Base-by-base conservation (phyloP, 2,329 filamentous ascomycete genomes). In the Fusarium sp. region DNA sequence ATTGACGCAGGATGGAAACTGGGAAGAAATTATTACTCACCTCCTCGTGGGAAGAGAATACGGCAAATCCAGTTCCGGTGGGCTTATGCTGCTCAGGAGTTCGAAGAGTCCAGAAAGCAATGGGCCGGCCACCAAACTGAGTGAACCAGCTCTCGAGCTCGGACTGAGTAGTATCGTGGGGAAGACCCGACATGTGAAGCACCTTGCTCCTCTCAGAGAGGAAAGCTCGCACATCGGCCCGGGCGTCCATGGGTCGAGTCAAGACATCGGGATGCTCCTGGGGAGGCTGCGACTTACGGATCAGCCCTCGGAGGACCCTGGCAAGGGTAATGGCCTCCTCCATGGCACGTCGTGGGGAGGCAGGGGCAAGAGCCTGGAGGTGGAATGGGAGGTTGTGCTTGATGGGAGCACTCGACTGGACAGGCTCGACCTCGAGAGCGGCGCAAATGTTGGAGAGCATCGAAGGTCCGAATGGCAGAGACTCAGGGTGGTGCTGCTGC, bases 71-170 rank as follows among this genome's bases (percentile, higher is more conserved):
- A 54, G 95, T 97, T 41, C 96, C 96, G 11, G 96, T 99, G n/a
- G 96, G 96, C 85, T 99, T 99, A 82, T 98, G 96, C 82, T 98
- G 96, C 80, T 99, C 96, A 5, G 96, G 96, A 15, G 96, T 99
- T 66, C 95, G 92, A 49, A 99, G 87, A 18, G 96, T 99, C 96
- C 96, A 99, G 82, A 99, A 99, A 20, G 96, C 96, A 81, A 99
- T 99, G 29, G 96, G 96, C 41, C 96, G 92, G 48, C 96, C 96
- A 68, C 96, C 96, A 77, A 97, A 99, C 80, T 99, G 96, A 29
- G 96, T 99, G 78, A 98, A 99, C 96, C 96, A 99, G 82, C 94
- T 97, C 83, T 99, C 96, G 23, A 99, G 87, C 82, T 99, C 96
- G 5, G 95, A 98, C 82, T 99, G 96, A 3, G 96, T 99, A 35